Percentiles rank a stretch among this genome's conserved stretches.
Conservation (phyloP, 2,329 filamentous ascomycete species). For the Hymenoscyphus repandus region DNA sequence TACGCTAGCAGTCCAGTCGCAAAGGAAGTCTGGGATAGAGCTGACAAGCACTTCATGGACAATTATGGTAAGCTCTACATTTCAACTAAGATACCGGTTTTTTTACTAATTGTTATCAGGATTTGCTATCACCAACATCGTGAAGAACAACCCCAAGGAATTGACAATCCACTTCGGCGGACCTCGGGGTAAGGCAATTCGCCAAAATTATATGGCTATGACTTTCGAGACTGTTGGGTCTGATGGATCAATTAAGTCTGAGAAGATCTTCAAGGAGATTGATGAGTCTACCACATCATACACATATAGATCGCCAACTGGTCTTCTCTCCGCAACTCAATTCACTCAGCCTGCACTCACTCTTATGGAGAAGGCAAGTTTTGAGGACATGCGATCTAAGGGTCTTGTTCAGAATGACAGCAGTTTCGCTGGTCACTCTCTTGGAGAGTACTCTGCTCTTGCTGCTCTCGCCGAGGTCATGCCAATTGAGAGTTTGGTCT, state of each 20-base stretch:
- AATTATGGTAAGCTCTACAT: slow-evolving; percentile 72
- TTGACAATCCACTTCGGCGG: slow-evolving; percentile 98
- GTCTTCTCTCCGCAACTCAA: slow-evolving; percentile 91
- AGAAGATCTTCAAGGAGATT: slow-evolving; percentile 99
- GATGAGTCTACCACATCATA: slow-evolving; percentile 89
- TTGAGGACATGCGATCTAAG: slow-evolving; percentile 98
- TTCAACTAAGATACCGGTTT: slow-evolving; percentile 4
- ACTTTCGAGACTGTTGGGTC: slow-evolving; percentile 96
- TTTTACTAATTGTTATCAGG: slow-evolving; percentile 42
- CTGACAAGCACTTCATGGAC: slow-evolving; percentile 96
- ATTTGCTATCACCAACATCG: slow-evolving; percentile 97
- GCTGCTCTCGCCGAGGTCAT: slow-evolving; percentile 96
- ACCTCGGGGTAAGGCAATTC: slow-evolving; percentile 91
- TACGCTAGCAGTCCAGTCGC: slow-evolving; percentile 91
- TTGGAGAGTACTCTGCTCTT: slow-evolving; percentile 96
- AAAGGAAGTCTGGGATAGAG: slow-evolving; percentile 95
- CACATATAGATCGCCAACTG: slow-evolving; percentile 93
- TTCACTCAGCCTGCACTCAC: slow-evolving; percentile 98
- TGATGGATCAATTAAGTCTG: slow-evolving; percentile 91
- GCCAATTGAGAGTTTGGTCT: slow-evolving; percentile 98
- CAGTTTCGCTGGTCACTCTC: slow-evolving; percentile 95
- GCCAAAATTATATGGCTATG: slow-evolving; percentile 99
- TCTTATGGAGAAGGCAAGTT: slow-evolving; percentile 99
- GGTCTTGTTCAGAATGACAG: slow-evolving; percentile 93
- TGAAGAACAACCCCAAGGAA: slow-evolving; percentile 99